Conservation (phyloP, 1,284 basidiomycete species). For the Pseudozyma tsukubaensis region DNA sequence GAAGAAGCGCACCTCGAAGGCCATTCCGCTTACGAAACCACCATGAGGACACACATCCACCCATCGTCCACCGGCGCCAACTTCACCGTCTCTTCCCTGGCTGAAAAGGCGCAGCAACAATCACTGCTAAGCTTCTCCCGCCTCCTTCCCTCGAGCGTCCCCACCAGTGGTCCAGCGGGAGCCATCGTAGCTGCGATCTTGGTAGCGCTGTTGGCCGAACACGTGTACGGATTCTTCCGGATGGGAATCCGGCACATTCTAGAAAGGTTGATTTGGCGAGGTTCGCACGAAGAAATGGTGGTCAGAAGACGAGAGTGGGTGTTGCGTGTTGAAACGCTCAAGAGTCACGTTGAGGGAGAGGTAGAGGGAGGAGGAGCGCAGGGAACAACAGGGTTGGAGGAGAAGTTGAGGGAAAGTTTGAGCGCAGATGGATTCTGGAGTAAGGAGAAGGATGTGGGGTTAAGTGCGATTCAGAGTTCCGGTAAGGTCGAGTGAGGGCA, state of each 20-base stretch:
- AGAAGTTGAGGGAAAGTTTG: neutral
- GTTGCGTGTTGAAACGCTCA: slow-evolving; percentile 42
- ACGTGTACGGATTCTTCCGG: slow-evolving; percentile 57
- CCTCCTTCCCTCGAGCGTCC: slow-evolving; percentile 47
- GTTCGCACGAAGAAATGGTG: slow-evolving; percentile 55
- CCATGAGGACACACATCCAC: slow-evolving; percentile 54
- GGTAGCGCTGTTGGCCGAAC: slow-evolving; percentile 63
- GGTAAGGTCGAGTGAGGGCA: slow-evolving; percentile 31
- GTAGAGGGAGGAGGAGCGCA: slow-evolving; percentile 1
- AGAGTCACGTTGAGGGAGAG: slow-evolving; percentile 18
- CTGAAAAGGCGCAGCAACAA: slow-evolving; percentile 6
- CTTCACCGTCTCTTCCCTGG: neutral
- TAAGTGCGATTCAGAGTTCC: slow-evolving; percentile 12
- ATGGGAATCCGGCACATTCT: slow-evolving; percentile 55
- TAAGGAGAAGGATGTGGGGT: slow-evolving; percentile 38
- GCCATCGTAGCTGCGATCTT: slow-evolving; percentile 59
- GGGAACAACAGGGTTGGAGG: neutral
- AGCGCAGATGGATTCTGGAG: slow-evolving; percentile 35
- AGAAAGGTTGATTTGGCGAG: slow-evolving; percentile 61
- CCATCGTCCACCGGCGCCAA: slow-evolving; percentile 1
- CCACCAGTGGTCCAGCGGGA: slow-evolving; percentile 35
- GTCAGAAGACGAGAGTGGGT: slow-evolving; percentile 61
- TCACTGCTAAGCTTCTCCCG: slow-evolving; percentile 45
- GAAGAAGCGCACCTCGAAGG: slow-evolving; percentile 34
- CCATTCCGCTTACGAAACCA: slow-evolving; percentile 49